Evolutionary conservation across 1,284 basidiomycete species (phyloP), one percentile per base, ranked within the genome.

Genomic region (Stygiomarasmius scandens): DNA sequence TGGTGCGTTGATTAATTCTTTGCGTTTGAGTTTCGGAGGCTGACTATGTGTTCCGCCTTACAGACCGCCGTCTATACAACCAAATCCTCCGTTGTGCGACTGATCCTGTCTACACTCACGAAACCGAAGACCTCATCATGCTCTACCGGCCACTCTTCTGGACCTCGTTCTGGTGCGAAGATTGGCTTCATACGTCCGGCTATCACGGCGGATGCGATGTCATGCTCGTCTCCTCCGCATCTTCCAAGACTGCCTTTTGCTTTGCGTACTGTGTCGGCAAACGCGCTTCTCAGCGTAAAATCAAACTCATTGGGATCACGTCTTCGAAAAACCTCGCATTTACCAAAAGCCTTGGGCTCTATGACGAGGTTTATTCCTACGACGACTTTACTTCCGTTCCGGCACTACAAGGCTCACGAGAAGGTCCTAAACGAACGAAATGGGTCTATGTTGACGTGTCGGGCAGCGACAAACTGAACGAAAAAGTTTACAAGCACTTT

Each of bases 101-200:
- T 6, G 86, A 88, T 60, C 74, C 79, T 0, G 38, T n/a, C 6
- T 41, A 41, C 38, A 12, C 75, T 0, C 71, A 77, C 0, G 58
- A 64, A 2, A 67, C 70, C 1, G 86, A 88, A 65, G 85, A 86
- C 63, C 70, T 85, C 34, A 80, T 78, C 0, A 87, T 87, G 85
- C 76, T 88, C 16, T 88, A 84, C 60, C 79, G 85, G 0, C 85
- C 86, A 0, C 71, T 87, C 6, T 87, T 86, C 68, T 87, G 85
- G 86, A 87, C 85, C 0, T 77, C 86, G 1, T 87, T 79, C 63
- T 87, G 85, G 86, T 85, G 78, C 61, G 84, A 87, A 64, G 87
- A 88, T 63, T 87, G 84, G 84, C 66, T 88, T 2, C 69, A 77
- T 55, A 69, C 73, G 1, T 74, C 78, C 2, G 59, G 64, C 14